phyloP scores from a whole-genome alignment of 176 grass and related monocot genomes.

The Cenchrus purpureus region DNA sequence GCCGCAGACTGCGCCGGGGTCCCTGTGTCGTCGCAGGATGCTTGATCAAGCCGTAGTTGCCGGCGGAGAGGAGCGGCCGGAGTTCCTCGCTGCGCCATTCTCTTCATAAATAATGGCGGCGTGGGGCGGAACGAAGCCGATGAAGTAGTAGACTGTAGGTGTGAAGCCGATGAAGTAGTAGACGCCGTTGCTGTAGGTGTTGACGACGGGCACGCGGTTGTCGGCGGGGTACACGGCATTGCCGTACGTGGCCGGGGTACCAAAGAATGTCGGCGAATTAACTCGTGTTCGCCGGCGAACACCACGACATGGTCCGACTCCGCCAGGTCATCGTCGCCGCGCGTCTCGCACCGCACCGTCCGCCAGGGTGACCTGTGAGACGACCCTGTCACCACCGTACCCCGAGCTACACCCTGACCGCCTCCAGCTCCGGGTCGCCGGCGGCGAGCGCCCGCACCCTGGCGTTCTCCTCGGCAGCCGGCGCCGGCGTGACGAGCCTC shows the following conservation, averaged over 20 bases:
- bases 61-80: conserved; percentile 3
- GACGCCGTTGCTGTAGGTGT: conserved; percentile 45
- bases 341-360: conserved; percentile 27
- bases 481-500: conserved; percentile 56
- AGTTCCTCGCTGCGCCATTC: too few relatives aligned
- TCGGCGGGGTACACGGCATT: conserved; percentile 52
- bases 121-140: neutral
- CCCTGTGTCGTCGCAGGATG: neutral
- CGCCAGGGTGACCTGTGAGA: conserved; percentile 51
- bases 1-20: too few relatives aligned
- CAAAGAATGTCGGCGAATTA: conserved; percentile 50
- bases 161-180: conserved; percentile 40
- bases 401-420: conserved; percentile 65
- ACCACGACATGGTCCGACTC: conserved; percentile 40
- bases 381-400: conserved; percentile 33
- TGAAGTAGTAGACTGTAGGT: conserved; percentile 44
- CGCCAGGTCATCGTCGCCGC: conserved; percentile 34
- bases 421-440: conserved; percentile 50
- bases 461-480: conserved; percentile 45
- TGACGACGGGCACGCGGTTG: conserved; percentile 38
- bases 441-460: conserved; percentile 39
- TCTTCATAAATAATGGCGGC: conserved; percentile 24
- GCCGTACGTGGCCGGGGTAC: conserved; percentile 44
- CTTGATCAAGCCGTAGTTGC: conserved; percentile 44
- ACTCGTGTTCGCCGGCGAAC: conserved; percentile 53